phyloP scores from a whole-genome alignment of 106 monocot species.

The Dendrobium chrysotoxum region DNA sequence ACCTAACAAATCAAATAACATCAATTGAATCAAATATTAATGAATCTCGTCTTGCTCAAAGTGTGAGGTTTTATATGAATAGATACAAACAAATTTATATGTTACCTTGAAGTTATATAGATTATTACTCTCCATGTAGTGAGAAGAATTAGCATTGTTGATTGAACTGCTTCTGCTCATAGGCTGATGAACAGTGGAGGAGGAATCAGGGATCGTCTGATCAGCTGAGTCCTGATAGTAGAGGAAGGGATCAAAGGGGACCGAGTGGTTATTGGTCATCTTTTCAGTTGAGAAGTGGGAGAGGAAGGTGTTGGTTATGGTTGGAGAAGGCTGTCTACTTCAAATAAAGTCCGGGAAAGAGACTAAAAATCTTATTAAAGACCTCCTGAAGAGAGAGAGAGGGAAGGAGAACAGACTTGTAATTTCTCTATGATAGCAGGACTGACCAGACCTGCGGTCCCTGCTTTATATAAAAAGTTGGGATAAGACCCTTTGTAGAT shows the following conservation, averaged over 20 bases:
- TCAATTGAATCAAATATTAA: not conserved
- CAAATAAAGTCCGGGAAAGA: not conserved
- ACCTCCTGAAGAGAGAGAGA: not conserved
- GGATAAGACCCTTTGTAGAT: not conserved
- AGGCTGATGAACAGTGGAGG: too few relatives aligned
- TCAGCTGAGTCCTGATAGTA: too few relatives aligned
- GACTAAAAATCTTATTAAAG: not conserved
- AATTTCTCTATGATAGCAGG: not conserved
- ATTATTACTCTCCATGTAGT: not conserved
- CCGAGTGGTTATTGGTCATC: not conserved
- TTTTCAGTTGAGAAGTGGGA: not conserved
- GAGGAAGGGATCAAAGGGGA: too few relatives aligned
- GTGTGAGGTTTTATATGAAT: too few relatives aligned
- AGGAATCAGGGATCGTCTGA: too few relatives aligned
- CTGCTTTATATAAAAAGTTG: slow-evolving; percentile 1
- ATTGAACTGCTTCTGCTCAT: not conserved
- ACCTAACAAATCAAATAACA: too few relatives aligned
- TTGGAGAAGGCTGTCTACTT: not conserved
- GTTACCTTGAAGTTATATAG: too few relatives aligned
- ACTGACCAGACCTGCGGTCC: not conserved
- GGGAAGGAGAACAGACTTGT: not conserved
- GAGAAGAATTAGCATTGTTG: not conserved
- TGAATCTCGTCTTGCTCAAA: too few relatives aligned
- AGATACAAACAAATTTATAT: too few relatives aligned
- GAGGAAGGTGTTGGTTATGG: not conserved